Percentiles rank a stretch among this genome's conserved stretches.
Evolutionary conservation across 2,329 filamentous ascomycete genomes (phyloP).

Genomic region (Sporothrix sp.): DNA sequence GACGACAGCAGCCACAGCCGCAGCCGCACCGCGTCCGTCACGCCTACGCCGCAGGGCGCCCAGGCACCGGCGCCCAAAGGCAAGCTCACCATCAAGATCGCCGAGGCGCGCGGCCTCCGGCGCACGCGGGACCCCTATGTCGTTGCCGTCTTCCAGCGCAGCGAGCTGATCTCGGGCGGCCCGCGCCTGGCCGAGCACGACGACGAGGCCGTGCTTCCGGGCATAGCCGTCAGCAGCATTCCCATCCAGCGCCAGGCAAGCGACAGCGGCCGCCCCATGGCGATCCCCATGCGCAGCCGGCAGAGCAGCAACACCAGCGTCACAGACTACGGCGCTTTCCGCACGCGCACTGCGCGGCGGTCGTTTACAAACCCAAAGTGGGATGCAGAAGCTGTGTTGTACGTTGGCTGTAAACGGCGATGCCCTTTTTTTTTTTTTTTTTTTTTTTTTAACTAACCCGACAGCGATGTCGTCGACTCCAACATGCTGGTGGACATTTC

Average conservation of each 20-base stretch:
- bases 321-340: constrained; percentile 52
- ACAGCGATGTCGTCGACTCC: constrained; percentile 83
- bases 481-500: constrained; percentile 87
- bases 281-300: constrained; percentile 92
- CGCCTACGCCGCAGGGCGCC: constrained; percentile 42
- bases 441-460: not conserved
- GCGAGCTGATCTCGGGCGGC: constrained; percentile 87
- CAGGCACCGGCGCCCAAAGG: constrained; percentile 68
- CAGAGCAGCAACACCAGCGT: constrained; percentile 93
- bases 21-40: constrained; percentile 43
- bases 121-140: constrained; percentile 87
- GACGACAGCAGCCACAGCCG: constrained; percentile 31
- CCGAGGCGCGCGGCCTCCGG: constrained; percentile 71
- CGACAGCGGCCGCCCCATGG: constrained; percentile 76
- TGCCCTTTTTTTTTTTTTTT: constrained; percentile 1
- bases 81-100: constrained; percentile 81
- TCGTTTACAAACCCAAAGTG: constrained; percentile 78
- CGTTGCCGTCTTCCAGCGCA: constrained; percentile 92
- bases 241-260: constrained; percentile 60
- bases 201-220: constrained; percentile 37
- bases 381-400: constrained; percentile 95
- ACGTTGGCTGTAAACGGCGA: too few relatives aligned
- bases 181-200: constrained; percentile 56
- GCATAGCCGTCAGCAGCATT: constrained; percentile 38
- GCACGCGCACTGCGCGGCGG: constrained; percentile 46